Percentiles rank a stretch among this genome's conserved stretches.
Evolutionary conservation across 495 filamentous ascomycete genomes (phyloP).

Genomic region (Patellaria atrata): DNA sequence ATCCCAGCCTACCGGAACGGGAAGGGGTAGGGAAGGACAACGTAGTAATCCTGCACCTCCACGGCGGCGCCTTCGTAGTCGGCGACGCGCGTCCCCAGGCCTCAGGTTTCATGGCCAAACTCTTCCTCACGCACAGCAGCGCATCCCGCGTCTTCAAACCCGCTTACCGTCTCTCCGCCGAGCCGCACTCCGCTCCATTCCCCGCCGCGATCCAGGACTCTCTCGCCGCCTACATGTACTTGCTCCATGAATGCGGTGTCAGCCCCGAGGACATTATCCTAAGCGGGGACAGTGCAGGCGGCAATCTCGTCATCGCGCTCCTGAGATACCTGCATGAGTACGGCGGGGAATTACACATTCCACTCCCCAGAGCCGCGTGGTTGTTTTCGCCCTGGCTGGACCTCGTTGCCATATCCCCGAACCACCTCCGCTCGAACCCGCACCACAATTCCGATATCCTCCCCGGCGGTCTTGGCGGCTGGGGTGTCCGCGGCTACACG

Average conservation of each 20-base stretch:
- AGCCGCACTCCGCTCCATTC: constrained; percentile 15
- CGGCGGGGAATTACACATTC: constrained; percentile 10
- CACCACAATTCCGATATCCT: constrained; percentile 30
- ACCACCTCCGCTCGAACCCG: constrained; percentile 15
- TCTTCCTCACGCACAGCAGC: constrained; percentile 12
- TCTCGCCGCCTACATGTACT: constrained; percentile 18
- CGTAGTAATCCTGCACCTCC: constrained; percentile 34
- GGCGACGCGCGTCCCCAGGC: constrained; percentile 28
- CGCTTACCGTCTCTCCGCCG: constrained; percentile 21
- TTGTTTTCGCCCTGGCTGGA: constrained; percentile 32
- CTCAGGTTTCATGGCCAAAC: constrained; percentile 25
- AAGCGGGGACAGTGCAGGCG: constrained; percentile 23
- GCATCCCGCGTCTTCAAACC: constrained; percentile 18
- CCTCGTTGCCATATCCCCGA: constrained; percentile 6
- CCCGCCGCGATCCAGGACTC: constrained; percentile 23
- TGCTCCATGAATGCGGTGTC: constrained; percentile 17
- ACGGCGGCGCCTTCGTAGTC: constrained; percentile 37
- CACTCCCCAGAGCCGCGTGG: constrained; percentile 11
- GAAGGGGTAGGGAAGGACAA: constrained; percentile 1
- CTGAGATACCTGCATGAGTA: constrained; percentile 19
- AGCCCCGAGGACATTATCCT: constrained; percentile 14
- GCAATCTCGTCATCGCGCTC: constrained; percentile 16
- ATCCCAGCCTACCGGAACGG: constrained; percentile 12
- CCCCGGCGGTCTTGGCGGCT: constrained; percentile 20
- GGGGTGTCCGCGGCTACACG: constrained; percentile 26